Evolutionary conservation across 2,329 filamentous ascomycete species (phyloP).

Genomic region (Ophiocordyceps camponoti-floridani): DNA sequence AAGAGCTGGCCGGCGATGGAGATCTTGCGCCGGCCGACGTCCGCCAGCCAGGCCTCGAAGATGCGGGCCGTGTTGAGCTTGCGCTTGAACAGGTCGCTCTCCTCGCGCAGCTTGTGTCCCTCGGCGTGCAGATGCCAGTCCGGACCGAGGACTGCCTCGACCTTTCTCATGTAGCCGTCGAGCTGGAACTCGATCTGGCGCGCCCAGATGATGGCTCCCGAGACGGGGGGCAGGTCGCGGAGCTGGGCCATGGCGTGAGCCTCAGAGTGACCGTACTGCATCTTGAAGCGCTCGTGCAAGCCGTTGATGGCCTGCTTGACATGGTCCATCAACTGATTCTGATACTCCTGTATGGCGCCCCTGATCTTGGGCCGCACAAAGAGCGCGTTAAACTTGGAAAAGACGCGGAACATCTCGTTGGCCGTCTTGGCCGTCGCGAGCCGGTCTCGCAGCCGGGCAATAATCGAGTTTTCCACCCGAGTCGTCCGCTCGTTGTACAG

Average conservation of each 20-base stretch:
- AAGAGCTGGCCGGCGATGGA: conserved; percentile 88
- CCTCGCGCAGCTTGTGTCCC: conserved; percentile 80
- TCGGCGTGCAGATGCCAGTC: conserved; percentile 92
- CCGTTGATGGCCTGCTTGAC: conserved; percentile 91
- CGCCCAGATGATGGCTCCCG: conserved; percentile 94
- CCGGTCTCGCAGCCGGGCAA: conserved; percentile 78
- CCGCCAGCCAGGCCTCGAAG: conserved; percentile 87
- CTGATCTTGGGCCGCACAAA: conserved; percentile 98
- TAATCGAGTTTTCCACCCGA: conserved; percentile 96
- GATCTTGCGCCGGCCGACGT: conserved; percentile 75
- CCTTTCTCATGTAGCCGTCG: conserved; percentile 93
- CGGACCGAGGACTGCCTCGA: conserved; percentile 90
- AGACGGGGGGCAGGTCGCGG: conserved; percentile 86
- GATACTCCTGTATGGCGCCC: conserved; percentile 93
- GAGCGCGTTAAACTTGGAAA: conserved; percentile 98
- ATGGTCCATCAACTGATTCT: conserved; percentile 93
- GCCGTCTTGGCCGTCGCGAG: conserved; percentile 91
- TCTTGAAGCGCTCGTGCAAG: conserved; percentile 93
- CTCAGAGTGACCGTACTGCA: conserved; percentile 96
- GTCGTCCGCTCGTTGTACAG: conserved; percentile 96
- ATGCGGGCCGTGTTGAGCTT: conserved; percentile 90
- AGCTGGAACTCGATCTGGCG: conserved; percentile 93
- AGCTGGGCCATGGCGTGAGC: conserved; percentile 96
- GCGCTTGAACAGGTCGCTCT: conserved; percentile 86
- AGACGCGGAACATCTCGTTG: conserved; percentile 99